phyloP scores from a whole-genome alignment of 352 stramenopile species.

The Peronosclerospora sorghi region DNA sequence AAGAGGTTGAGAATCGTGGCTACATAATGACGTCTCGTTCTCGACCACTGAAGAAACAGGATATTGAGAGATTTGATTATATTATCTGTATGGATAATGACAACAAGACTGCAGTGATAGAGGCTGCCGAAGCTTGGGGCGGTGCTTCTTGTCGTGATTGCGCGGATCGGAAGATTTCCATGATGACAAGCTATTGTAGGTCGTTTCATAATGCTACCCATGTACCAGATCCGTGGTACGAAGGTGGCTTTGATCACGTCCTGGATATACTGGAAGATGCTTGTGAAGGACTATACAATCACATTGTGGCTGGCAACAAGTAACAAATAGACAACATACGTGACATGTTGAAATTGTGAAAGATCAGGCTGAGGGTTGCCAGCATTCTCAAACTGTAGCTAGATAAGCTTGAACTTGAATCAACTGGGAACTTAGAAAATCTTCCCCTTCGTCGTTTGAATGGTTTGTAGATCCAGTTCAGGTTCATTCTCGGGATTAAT shows the following conservation, averaged over 20 bases:
- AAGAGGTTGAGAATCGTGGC: slow-evolving; percentile 74
- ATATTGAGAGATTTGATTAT: slow-evolving; percentile 79
- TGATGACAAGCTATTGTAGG: slow-evolving; percentile 80
- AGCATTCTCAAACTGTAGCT: slow-evolving; percentile 16
- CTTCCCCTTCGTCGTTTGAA: not conserved
- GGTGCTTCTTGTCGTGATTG: slow-evolving; percentile 35
- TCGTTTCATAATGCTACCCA: slow-evolving; percentile 43
- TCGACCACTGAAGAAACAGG: slow-evolving; percentile 49
- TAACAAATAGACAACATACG: not conserved
- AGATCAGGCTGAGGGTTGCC: slow-evolving; percentile 14
- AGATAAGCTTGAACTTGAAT: slow-evolving; percentile 3
- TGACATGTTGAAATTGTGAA: too few species aligned
- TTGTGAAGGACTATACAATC: slow-evolving; percentile 64
- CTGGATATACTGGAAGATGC: slow-evolving; percentile 84
- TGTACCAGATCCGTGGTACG: slow-evolving; percentile 78
- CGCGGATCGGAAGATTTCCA: slow-evolving; percentile 55
- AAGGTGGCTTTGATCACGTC: slow-evolving; percentile 85
- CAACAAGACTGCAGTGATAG: slow-evolving; percentile 73
- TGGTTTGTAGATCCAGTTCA: not conserved
- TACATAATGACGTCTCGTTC: slow-evolving; percentile 73
- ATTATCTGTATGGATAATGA: slow-evolving; percentile 86
- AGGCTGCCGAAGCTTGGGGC: slow-evolving; percentile 76
- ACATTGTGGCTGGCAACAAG: slow-evolving; percentile 22
- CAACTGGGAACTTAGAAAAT: slow-evolving; percentile 1
- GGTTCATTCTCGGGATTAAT: slow-evolving; percentile 9